Conservation (phyloP, 2,329 filamentous ascomycete species). For the Simplicillium aogashimaense region DNA sequence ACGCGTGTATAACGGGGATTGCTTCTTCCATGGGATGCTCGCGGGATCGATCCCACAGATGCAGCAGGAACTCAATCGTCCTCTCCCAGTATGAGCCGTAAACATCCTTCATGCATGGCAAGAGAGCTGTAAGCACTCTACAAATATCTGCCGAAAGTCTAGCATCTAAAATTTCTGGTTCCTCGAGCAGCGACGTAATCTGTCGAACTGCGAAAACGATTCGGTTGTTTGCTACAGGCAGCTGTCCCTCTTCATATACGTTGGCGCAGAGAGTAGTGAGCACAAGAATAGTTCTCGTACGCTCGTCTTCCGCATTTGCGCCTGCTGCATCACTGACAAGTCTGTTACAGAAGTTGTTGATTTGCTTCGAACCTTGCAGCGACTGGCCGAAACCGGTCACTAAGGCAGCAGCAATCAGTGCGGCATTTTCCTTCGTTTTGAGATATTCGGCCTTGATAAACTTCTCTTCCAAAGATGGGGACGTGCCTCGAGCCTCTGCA, state of each 20-base stretch:
- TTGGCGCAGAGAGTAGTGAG: constrained; percentile 42
- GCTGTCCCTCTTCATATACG: constrained; percentile 39
- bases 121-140: constrained; percentile 46
- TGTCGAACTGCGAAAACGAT: constrained; percentile 77
- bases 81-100: constrained; percentile 84
- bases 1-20: constrained; percentile 58
- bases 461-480: constrained; percentile 34
- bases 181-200: constrained; percentile 61
- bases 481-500: constrained; percentile 35
- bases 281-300: constrained; percentile 37
- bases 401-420: constrained; percentile 38
- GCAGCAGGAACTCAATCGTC: constrained; percentile 46
- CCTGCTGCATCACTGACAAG: constrained; percentile 52
- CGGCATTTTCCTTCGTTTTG: constrained; percentile 34
- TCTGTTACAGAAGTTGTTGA: constrained; percentile 47
- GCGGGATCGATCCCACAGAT: constrained; percentile 42
- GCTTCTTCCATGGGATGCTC: constrained; percentile 32
- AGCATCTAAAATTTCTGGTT: constrained; percentile 30
- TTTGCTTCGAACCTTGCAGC: constrained; percentile 33
- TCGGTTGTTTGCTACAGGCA: constrained; percentile 55
- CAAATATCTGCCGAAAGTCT: constrained; percentile 40
- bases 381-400: constrained; percentile 42
- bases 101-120: constrained; percentile 68
- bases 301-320: constrained; percentile 29
- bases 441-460: constrained; percentile 34